These are phyloP conservation scores for Candida vartiovaarae DNA, from an alignment of 805 yeast genomes.

Conservation along the genomic window DNA sequence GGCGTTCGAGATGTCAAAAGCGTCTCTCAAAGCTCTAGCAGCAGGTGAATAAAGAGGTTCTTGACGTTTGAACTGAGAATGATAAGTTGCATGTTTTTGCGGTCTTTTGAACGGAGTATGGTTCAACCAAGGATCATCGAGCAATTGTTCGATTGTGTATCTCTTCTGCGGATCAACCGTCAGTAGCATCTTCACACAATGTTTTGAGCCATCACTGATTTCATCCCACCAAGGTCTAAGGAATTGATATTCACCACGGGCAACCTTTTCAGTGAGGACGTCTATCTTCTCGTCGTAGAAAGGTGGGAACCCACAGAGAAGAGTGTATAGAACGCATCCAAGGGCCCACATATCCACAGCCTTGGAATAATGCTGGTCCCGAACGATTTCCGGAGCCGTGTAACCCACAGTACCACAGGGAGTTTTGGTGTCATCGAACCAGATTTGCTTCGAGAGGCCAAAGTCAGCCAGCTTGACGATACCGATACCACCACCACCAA, in stretches of 20 bases:
- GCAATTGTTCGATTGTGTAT: slow-evolving; percentile 59
- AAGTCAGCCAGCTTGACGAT: slow-evolving; percentile 61
- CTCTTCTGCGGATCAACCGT: slow-evolving; percentile 65
- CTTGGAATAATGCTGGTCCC: slow-evolving; percentile 53
- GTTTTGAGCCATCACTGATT: slow-evolving; percentile 62
- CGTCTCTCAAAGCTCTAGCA: slow-evolving; percentile 76
- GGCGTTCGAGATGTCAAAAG: slow-evolving; percentile 80
- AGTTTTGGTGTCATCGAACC: slow-evolving; percentile 47
- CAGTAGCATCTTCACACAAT: slow-evolving; percentile 56
- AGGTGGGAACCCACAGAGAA: slow-evolving; percentile 70
- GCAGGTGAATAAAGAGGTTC: slow-evolving; percentile 51
- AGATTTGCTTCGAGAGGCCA: slow-evolving; percentile 57
- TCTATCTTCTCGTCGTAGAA: slow-evolving; percentile 64
- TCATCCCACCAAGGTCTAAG: slow-evolving; percentile 89
- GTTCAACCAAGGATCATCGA: slow-evolving; percentile 65
- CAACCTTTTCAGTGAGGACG: slow-evolving; percentile 59
- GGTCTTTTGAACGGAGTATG: slow-evolving; percentile 20
- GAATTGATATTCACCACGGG: slow-evolving; percentile 67
- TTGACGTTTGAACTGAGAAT: slow-evolving; percentile 19
- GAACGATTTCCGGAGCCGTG: slow-evolving; percentile 66
- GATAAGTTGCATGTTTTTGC: slow-evolving; percentile 6
- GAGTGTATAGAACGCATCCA: slow-evolving; percentile 63
- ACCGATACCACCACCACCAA: slow-evolving; percentile 64
- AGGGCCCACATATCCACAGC: slow-evolving; percentile 70
- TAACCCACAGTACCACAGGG: slow-evolving; percentile 77